Percentiles rank a stretch among this genome's conserved stretches.
These are phyloP conservation scores for Pinus taeda DNA, from an alignment of 75 land plant genomes.

Conservation along the genomic window DNA sequence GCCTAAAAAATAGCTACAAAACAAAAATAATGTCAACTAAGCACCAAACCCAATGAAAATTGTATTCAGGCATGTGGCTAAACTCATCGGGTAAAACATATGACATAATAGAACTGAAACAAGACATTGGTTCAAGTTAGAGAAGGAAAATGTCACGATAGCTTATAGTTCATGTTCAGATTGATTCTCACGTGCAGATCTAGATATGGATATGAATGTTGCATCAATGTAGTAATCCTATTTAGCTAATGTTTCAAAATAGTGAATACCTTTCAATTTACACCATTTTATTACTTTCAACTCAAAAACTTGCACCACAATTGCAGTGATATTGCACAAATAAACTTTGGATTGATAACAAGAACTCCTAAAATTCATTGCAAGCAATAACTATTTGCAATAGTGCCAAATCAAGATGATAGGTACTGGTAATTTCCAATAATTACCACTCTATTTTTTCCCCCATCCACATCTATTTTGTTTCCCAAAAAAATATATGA, in stretches of 20 bases:
- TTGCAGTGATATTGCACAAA: neutral
- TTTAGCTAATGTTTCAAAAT: conserved; percentile 93
- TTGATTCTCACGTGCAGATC: conserved; percentile 53
- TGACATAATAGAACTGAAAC: neutral
- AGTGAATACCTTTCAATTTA: conserved; percentile 68
- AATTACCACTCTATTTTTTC: conserved; percentile 78
- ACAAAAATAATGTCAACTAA: neutral
- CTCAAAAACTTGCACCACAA: conserved; percentile 58
- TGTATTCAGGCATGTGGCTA: too few relatives aligned
- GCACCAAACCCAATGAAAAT: neutral
- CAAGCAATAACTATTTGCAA: neutral
- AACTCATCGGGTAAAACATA: neutral
- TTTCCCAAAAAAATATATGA: conserved; percentile 84
- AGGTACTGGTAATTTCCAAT: neutral
- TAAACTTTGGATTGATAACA: neutral
- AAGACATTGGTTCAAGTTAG: neutral
- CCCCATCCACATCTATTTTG: conserved; percentile 86
- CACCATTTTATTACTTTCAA: conserved; percentile 80
- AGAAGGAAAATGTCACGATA: neutral
- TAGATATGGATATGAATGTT: conserved; percentile 63
- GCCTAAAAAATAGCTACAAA: conserved; percentile 4
- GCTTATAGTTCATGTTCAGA: conserved; percentile 57
- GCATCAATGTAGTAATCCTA: conserved; percentile 70
- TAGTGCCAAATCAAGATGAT: neutral
- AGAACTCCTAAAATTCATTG: neutral